These are phyloP conservation scores for Thraustotheca clavata DNA, from an alignment of 352 stramenopile species.

Conservation along the genomic window DNA sequence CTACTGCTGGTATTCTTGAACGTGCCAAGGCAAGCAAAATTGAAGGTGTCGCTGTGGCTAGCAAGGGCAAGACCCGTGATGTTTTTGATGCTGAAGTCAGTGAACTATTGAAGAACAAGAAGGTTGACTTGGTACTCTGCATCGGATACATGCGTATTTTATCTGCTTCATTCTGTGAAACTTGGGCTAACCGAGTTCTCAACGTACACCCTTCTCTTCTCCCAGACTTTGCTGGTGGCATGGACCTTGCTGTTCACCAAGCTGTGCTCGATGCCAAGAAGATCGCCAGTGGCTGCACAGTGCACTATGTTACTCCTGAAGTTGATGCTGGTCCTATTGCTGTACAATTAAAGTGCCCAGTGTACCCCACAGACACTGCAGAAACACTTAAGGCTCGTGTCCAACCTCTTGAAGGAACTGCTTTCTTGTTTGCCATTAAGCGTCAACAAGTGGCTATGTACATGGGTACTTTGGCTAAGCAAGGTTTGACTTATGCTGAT, in stretches of 20 bases:
- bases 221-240: slow-evolving; percentile 98
- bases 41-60: slow-evolving; percentile 49
- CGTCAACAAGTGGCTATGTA: slow-evolving; percentile 64
- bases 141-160: slow-evolving; percentile 99
- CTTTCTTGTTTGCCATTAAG: slow-evolving; percentile 84
- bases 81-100: slow-evolving; percentile 95
- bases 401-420: slow-evolving; percentile 93
- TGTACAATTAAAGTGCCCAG: slow-evolving; percentile 91
- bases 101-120: slow-evolving; percentile 83
- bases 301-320: slow-evolving; percentile 97
- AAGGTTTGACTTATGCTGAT: slow-evolving; percentile 95
- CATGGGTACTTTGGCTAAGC: slow-evolving; percentile 28
- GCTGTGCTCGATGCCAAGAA: slow-evolving; percentile 96
- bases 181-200: slow-evolving; percentile 93
- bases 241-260: slow-evolving; percentile 99
- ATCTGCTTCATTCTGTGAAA: slow-evolving; percentile 91
- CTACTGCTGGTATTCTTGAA: slow-evolving; percentile 88
- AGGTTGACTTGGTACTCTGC: slow-evolving; percentile 95
- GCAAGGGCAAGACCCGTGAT: slow-evolving; percentile 79
- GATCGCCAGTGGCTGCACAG: slow-evolving; percentile 94
- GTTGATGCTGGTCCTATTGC: slow-evolving; percentile 98
- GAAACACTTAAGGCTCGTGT: slow-evolving; percentile 96
- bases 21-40: slow-evolving; percentile 82
- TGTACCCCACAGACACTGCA: slow-evolving; percentile 87
- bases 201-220: slow-evolving; percentile 99